Evolutionary conservation across 2,329 filamentous ascomycete genomes (phyloP).

Genomic region (Shiraia sp.): DNA sequence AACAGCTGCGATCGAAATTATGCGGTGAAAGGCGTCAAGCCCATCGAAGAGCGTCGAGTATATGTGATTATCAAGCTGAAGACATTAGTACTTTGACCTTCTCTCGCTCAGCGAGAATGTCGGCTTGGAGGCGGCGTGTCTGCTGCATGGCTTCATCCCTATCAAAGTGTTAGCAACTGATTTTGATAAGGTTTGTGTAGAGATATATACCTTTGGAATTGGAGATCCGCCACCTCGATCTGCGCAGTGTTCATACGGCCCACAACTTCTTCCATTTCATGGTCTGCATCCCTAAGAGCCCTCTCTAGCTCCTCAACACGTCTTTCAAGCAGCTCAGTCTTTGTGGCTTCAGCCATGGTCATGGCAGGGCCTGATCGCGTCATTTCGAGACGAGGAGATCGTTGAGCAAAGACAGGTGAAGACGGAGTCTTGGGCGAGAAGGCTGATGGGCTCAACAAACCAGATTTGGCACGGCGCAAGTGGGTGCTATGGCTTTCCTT

Average conservation of each 20-base stretch:
- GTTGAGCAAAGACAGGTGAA: slow-evolving; percentile 64
- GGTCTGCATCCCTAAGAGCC: slow-evolving; percentile 73
- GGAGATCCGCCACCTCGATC: slow-evolving; percentile 79
- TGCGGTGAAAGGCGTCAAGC: slow-evolving; percentile 15
- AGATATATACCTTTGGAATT: slow-evolving; percentile 62
- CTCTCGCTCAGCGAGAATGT: slow-evolving; percentile 66
- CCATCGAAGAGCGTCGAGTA: slow-evolving; percentile 16
- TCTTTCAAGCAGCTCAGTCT: slow-evolving; percentile 75
- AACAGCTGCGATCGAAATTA: slow-evolving; percentile 15
- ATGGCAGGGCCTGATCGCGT: slow-evolving; percentile 65
- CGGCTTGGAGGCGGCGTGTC: slow-evolving; percentile 69
- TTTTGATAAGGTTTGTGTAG: background rate
- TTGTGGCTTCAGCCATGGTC: slow-evolving; percentile 67
- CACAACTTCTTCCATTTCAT: slow-evolving; percentile 83
- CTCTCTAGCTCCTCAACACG: slow-evolving; percentile 84
- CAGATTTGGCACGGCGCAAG: slow-evolving; percentile 70
- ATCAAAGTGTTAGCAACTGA: slow-evolving; percentile 11
- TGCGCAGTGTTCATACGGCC: slow-evolving; percentile 80
- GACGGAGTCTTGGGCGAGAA: slow-evolving; percentile 64
- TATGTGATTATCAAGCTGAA: slow-evolving; percentile 17
- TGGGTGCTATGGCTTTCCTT: slow-evolving; percentile 78
- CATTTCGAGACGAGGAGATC: slow-evolving; percentile 63
- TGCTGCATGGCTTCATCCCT: slow-evolving; percentile 74
- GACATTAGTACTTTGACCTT: slow-evolving; percentile 58
- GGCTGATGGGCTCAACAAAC: slow-evolving; percentile 51